Evolutionary conservation across 2,329 filamentous ascomycete species (phyloP).

Genomic region (Ramichloridium luteum): DNA sequence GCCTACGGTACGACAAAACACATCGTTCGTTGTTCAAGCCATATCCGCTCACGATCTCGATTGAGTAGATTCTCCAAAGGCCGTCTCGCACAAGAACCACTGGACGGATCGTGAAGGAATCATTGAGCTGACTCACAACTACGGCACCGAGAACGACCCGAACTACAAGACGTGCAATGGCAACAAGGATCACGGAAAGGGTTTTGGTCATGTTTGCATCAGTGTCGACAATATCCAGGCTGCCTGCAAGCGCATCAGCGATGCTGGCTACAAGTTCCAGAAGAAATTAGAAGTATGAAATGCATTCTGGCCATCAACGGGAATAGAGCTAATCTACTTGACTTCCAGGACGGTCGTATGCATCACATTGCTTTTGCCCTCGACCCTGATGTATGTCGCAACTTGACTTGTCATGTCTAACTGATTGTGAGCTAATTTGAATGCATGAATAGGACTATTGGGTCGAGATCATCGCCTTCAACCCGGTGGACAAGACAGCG

Average conservation of each 20-base stretch:
- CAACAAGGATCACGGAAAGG: conserved; percentile 75
- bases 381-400: conserved; percentile 28
- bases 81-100: conserved; percentile 60
- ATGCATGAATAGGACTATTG: conserved; percentile 28
- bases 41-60: not conserved
- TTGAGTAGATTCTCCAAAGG: conserved; percentile 50
- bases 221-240: conserved; percentile 59
- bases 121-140: conserved; percentile 72
- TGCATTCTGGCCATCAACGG: too few relatives aligned
- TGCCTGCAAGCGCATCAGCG: conserved; percentile 78
- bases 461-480: conserved; percentile 71
- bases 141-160: conserved; percentile 78
- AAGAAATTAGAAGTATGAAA: conserved; percentile 60
- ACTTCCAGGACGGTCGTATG: conserved; percentile 77
- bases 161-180: conserved; percentile 75
- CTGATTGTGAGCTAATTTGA: too few relatives aligned
- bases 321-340: too few relatives aligned
- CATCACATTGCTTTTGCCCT: conserved; percentile 78
- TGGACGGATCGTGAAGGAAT: conserved; percentile 65
- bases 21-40: not conserved
- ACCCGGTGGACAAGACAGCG: conserved; percentile 59
- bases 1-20: conserved; percentile 43
- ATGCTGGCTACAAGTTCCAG: conserved; percentile 85
- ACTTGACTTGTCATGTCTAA: too few relatives aligned
- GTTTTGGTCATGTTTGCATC: conserved; percentile 78